These are phyloP conservation scores for Funneliformis mosseae DNA, from an alignment of 192 early-diverging fungal genomes.

Conservation along the genomic window DNA sequence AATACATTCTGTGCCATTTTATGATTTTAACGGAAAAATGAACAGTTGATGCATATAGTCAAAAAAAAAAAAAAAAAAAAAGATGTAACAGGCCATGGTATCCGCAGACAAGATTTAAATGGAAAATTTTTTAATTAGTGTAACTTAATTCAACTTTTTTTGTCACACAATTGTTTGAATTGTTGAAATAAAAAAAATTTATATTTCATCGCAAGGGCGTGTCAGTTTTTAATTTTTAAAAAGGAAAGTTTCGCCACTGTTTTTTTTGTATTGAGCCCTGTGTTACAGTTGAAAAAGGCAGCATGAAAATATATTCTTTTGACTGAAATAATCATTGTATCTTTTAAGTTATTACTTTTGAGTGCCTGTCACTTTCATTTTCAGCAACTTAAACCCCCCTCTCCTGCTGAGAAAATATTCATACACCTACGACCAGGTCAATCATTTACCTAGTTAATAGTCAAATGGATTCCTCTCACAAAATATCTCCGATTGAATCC, in stretches of 20 bases:
- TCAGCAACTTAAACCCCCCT: background rate
- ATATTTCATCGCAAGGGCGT: background rate
- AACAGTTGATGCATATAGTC: background rate
- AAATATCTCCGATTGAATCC: background rate
- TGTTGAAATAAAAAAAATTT: background rate
- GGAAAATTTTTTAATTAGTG: background rate
- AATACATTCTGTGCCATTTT: conserved; percentile 65
- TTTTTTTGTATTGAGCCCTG: background rate
- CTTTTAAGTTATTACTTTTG: background rate
- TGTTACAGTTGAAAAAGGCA: no score
- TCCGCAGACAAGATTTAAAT: background rate
- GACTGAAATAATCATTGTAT: background rate
- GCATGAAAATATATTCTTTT: background rate
- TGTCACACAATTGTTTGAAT: no score
- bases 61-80: background rate
- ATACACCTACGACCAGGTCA: background rate
- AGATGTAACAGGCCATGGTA: background rate
- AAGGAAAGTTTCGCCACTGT: background rate
- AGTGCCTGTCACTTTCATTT: background rate
- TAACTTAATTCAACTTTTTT: background rate
- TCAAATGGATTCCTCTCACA: background rate
- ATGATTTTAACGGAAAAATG: conserved; percentile 37
- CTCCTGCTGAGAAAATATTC: background rate
- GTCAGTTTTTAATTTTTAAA: background rate
- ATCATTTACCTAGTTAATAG: background rate